Base-by-base conservation (phyloP, 768 basidiomycete species). In the Boletus barrowsii region DNA sequence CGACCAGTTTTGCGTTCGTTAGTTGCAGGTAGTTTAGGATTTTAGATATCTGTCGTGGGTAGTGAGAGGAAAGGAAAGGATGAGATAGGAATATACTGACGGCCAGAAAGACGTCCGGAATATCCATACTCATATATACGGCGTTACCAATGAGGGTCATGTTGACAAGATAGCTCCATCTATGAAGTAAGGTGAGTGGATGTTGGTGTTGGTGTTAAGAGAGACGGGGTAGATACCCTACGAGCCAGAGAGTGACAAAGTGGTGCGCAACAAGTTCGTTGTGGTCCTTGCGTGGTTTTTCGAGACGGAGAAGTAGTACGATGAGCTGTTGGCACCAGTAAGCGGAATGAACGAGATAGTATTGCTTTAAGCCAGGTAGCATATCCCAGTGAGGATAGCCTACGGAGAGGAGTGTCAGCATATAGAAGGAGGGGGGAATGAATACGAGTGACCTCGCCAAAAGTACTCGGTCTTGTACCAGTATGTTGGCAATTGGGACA, bases 281-380 rank as follows among this genome's bases (percentile, higher is more conserved):
- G 68, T 87, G 93, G 68, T 99, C 97, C 68, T 90, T 93, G 47
- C 97, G 82, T 0, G 97, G 96, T 68, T 97, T 98, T 73, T 99
- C 97, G 14, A 99, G 80, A 43, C 85, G 76, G 13, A 95, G 80
- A 3, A 88, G 73, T 9, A 98, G 79, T 17, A 99, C 86, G 18
- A 98, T 72, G 56, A 95, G 79, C 68, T 99, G 94, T 66, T 98
- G 95, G 44, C 84, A 81, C 97, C 97, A 98, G 71, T 97, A 98
- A 3, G 94, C 79, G 55, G 83, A 81, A 67, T 99, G 96, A 75
- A 94, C 82, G 52, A 99, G 84, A 69, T 98, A 98, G 75, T 97
- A 98, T 42, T 80, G 72, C 73, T 99, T 99, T 61, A 98, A 74
- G 57, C 84, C 80, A 0, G 85, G 83, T 24, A 80, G 81, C 88